Evolutionary conservation across 768 basidiomycete species (phyloP).

Genomic region (Amanita rimosa): DNA sequence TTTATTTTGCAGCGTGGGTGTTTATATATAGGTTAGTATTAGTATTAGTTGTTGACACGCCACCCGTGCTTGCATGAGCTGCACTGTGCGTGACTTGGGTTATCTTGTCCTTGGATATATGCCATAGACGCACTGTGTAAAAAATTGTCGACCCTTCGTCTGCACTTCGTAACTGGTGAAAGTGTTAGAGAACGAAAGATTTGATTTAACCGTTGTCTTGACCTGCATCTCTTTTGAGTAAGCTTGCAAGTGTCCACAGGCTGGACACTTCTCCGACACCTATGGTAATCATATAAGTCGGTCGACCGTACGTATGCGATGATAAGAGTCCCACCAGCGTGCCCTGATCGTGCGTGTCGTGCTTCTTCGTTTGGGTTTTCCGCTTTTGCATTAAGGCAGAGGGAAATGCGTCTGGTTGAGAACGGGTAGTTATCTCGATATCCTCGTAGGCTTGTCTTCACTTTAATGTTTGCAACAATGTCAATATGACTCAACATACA

Average conservation of each 20-base stretch:
- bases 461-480: background rate
- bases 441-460: constrained; percentile 76
- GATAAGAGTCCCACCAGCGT: constrained; percentile 25
- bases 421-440: constrained; percentile 79
- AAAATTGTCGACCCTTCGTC: constrained; percentile 94
- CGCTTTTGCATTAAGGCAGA: constrained; percentile 77
- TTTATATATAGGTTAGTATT: constrained; percentile 75
- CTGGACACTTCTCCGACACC: constrained; percentile 86
- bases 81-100: constrained; percentile 36
- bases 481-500: constrained; percentile 44
- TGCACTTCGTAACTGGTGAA: constrained; percentile 64
- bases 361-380: constrained; percentile 79
- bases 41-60: constrained; percentile 65
- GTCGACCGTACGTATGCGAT: background rate
- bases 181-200: background rate
- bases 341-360: constrained; percentile 60
- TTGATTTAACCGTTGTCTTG: constrained; percentile 10
- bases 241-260: constrained; percentile 76
- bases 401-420: constrained; percentile 92
- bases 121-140: constrained; percentile 60
- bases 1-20: constrained; percentile 78
- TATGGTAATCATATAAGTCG: constrained; percentile 16
- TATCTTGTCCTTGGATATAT: background rate
- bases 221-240: constrained; percentile 88
- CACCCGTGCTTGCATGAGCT: constrained; percentile 68